Percentiles rank a stretch among this genome's conserved stretches.
phyloP scores from a whole-genome alignment of 768 basidiomycete genomes.

The Gymnopilus dilepis region DNA sequence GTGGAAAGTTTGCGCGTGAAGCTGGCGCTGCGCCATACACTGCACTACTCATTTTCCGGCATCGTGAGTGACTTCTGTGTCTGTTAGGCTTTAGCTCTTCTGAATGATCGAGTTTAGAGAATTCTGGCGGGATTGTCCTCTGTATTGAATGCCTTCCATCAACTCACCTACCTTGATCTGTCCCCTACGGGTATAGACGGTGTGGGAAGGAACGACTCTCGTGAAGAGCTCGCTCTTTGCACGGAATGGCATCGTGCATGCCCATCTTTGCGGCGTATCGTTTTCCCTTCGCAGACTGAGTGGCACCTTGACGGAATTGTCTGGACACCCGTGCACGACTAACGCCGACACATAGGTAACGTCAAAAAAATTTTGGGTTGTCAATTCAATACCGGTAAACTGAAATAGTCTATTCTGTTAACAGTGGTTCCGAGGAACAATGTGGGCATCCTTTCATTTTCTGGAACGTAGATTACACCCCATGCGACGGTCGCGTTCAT shows the following conservation, averaged over 20 bases:
- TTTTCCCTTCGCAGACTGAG: slow-evolving; percentile 61
- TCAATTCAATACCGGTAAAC: background rate
- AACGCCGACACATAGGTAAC: slow-evolving; percentile 1
- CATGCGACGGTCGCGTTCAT: slow-evolving; percentile 12
- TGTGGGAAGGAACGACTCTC: slow-evolving; percentile 43
- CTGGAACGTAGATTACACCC: slow-evolving; percentile 1
- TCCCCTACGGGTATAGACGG: slow-evolving; percentile 61
- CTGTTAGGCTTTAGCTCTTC: slow-evolving; percentile 13
- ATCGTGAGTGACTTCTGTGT: slow-evolving; percentile 54
- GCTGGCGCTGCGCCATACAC: slow-evolving; percentile 67
- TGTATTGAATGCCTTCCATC: slow-evolving; percentile 55
- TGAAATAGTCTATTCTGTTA: slow-evolving; percentile 5
- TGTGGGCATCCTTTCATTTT: slow-evolving; percentile 3
- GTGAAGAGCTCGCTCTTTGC: slow-evolving; percentile 59
- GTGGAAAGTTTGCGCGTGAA: slow-evolving; percentile 58
- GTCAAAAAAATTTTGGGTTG: background rate
- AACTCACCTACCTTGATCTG: slow-evolving; percentile 59
- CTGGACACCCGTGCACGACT: slow-evolving; percentile 33
- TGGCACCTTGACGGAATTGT: slow-evolving; percentile 46
- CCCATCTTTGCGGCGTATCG: slow-evolving; percentile 53
- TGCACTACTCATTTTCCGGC: slow-evolving; percentile 66
- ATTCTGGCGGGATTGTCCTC: slow-evolving; percentile 64
- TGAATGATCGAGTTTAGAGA: slow-evolving; percentile 41
- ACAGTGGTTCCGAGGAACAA: slow-evolving; percentile 2
- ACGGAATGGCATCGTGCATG: slow-evolving; percentile 59